Conservation (phyloP, 176 grass and related monocot genomes). For the Aegilops speltoides region DNA sequence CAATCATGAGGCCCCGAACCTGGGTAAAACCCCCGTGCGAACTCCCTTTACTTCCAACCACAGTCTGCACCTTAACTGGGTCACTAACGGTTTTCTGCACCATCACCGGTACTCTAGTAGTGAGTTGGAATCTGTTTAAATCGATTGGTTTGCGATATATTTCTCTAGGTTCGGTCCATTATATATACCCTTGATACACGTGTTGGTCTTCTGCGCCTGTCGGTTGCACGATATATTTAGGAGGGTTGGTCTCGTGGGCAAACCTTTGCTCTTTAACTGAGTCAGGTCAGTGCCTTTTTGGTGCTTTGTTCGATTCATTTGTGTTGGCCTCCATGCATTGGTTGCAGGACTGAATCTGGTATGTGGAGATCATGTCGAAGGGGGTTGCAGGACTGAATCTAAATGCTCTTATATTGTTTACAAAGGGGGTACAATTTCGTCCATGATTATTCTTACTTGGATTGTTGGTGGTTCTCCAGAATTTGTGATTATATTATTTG, state of each 20-base stretch:
- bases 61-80: too few relatives aligned
- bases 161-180: neutral
- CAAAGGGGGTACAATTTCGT: too few relatives aligned
- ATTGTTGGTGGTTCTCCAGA: neutral
- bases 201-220: too few relatives aligned
- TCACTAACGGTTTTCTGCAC: too few relatives aligned
- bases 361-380: neutral
- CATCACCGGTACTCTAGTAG: neutral
- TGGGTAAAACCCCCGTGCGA: too few relatives aligned
- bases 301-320: neutral
- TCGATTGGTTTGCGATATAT: neutral
- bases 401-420: too few relatives aligned
- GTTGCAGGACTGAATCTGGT: conserved; percentile 17
- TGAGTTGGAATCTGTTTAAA: neutral
- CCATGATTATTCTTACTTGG: too few relatives aligned
- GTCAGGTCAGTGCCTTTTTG: neutral
- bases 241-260: too few relatives aligned
- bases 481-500: neutral
- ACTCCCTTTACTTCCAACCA: too few relatives aligned
- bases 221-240: too few relatives aligned
- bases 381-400: too few relatives aligned
- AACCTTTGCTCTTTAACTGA: neutral
- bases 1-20: too few relatives aligned
- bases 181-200: neutral
- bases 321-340: neutral